phyloP scores from a whole-genome alignment of 129 eudicot species.

The Chrysanthemum lavandulifolium region DNA sequence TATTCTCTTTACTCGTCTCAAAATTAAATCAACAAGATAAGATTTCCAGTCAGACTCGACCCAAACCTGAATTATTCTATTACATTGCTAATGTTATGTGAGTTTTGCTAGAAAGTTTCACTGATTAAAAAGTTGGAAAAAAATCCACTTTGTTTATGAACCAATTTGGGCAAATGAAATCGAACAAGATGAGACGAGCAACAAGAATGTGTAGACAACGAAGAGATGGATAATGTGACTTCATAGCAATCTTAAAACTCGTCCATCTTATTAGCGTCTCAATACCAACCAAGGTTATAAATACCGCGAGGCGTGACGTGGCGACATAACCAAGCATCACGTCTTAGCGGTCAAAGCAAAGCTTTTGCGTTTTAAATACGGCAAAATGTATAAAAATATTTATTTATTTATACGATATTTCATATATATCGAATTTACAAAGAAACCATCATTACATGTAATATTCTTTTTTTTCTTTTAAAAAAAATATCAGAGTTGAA shows the following conservation, averaged over 20 bases:
- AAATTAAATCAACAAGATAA: neutral
- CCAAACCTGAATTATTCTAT: conserved; percentile 9
- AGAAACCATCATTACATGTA: no score
- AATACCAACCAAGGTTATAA: no score
- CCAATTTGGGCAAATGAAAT: conserved; percentile 7
- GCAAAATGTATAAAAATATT: no score
- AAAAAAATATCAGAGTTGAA: no score
- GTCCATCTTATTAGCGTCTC: neutral
- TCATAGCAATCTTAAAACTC: neutral
- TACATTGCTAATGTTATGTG: neutral
- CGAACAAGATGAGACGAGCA: conserved; percentile 4
- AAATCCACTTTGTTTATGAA: conserved; percentile 1
- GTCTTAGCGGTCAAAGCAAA: no score
- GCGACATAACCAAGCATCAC: no score
- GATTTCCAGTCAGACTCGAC: neutral
- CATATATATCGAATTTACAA: no score
- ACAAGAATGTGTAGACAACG: neutral
- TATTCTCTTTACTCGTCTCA: neutral
- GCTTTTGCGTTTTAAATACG: no score
- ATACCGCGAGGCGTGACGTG: no score
- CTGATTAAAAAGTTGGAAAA: neutral
- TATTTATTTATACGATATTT: no score
- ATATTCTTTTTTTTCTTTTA: no score
- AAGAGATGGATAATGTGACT: neutral
- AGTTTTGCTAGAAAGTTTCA: conserved; percentile 3